A percentile compares a stretch with the other conserved stretches of the same genome.
These are phyloP conservation scores for Epichloe sp. DNA, from an alignment of 2,329 filamentous ascomycete genomes.

Conservation along the genomic window DNA sequence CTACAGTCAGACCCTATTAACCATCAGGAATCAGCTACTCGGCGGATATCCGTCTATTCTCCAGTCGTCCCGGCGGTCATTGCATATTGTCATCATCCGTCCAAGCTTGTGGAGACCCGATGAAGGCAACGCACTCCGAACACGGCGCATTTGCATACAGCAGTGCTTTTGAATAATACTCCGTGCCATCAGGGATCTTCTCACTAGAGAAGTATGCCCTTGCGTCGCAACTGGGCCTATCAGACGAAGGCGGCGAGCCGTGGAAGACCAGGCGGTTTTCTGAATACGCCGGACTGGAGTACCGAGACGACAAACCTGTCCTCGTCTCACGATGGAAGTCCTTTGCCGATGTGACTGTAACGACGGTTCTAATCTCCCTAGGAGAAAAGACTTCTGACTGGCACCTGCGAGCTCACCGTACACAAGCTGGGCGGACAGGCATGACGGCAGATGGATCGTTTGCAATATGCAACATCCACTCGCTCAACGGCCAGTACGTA, in stretches of 20 bases:
- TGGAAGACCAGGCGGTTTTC: conserved; percentile 65
- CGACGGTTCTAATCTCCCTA: conserved; percentile 53
- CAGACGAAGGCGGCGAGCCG: conserved; percentile 45
- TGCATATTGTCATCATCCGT: conserved; percentile 47
- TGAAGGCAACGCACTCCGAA: conserved; percentile 71
- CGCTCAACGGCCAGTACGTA: conserved; percentile 34
- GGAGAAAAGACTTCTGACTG: conserved; percentile 46
- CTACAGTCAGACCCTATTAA: not conserved
- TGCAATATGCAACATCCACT: conserved; percentile 47
- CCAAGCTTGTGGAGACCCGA: conserved; percentile 72
- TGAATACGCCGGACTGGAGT: conserved; percentile 49
- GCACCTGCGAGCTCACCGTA: conserved; percentile 54
- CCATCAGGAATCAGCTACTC: not conserved
- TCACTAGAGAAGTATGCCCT: conserved; percentile 31
- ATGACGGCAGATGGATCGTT: conserved; percentile 65
- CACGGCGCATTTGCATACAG: conserved; percentile 72
- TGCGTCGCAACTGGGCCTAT: conserved; percentile 56
- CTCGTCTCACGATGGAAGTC: not conserved
- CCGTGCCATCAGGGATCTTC: conserved; percentile 62
- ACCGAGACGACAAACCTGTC: conserved; percentile 27
- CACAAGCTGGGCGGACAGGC: conserved; percentile 46
- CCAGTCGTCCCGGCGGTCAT: conserved; percentile 54
- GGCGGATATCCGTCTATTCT: not conserved
- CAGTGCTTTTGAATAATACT: conserved; percentile 65
- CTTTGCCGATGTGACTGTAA: conserved; percentile 8